Base-by-base conservation (phyloP, 768 basidiomycete genomes). In the Lactarius deliciosus region DNA sequence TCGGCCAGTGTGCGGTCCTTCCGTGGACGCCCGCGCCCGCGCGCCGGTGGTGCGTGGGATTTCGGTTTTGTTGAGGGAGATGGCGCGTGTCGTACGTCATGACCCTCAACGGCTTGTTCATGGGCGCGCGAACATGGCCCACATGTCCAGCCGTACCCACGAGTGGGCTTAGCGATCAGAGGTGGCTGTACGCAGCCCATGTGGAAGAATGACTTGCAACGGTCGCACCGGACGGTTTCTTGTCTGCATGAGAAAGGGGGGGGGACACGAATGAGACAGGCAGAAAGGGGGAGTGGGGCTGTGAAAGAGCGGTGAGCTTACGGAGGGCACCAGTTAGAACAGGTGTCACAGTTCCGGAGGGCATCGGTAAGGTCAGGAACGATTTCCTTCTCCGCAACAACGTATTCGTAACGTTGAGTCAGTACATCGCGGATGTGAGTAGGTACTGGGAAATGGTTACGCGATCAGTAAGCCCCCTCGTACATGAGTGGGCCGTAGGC, bases 91-190 rank as follows among this genome's bases (percentile, higher is more conserved):
- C 74, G 66, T 57, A 85, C 82, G 34, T 88, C 87, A 70, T 89
- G 87, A 68, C 87, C 85, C 73, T 91, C 89, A 57, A 94, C 90
- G 74, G 91, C 86, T 72, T 94, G 90, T 72, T 94, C 94, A 73
- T 96, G 91, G 70, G 85, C 85, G 61, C 87, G 85, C 13, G 94
- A 91, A 76, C 96, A 98, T 1, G 94, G 93, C 0, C 92, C 92
- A 73, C 96, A 98, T 11, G 94, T 94, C 96, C 96, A 98, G 25
- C 92, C 94, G 78, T 98, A 98, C 55, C 96, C 96, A 69, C 94
- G 86, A 28, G 94, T 93, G 16, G 96, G 96, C 76, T 98, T 98
- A 2, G 90, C 90, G 20, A 83, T 80, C 9, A 98, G 79, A 3
- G 96, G 96, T 28, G 96, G 96, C 70, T 92, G 90, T 61, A 97